Conservation (phyloP, 192 early-diverging fungal species). For the Gigaspora rosea region DNA sequence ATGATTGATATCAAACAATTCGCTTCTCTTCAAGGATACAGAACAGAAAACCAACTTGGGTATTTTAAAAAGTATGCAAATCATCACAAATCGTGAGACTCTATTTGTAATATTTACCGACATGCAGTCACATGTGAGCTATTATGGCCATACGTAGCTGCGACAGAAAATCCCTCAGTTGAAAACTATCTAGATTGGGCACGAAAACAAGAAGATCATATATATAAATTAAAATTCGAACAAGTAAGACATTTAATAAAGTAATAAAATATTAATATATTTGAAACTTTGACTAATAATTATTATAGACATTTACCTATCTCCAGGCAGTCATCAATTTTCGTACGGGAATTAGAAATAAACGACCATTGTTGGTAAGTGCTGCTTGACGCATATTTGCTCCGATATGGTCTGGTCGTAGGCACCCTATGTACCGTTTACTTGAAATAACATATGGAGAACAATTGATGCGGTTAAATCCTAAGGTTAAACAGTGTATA, state of each 20-base stretch:
- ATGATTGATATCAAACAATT: conserved; percentile 15
- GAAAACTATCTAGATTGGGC: conserved; percentile 2
- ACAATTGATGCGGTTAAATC: background rate
- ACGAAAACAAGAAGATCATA: background rate
- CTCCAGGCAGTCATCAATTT: background rate
- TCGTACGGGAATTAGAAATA: background rate
- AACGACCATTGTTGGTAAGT: background rate
- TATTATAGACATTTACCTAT: background rate
- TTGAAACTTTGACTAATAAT: background rate
- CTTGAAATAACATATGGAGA: conserved; percentile 17
- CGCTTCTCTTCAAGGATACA: background rate
- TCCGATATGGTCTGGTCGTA: background rate
- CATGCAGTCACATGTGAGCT: background rate
- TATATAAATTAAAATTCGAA: conserved; percentile 20
- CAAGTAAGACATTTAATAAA: background rate
- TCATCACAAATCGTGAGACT: conserved; percentile 18
- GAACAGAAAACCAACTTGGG: background rate
- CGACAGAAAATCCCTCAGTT: background rate
- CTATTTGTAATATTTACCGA: conserved; percentile 11
- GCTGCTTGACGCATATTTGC: conserved; percentile 1
- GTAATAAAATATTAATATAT: background rate
- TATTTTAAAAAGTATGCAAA: conserved; percentile 7
- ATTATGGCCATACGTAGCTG: conserved; percentile 8
- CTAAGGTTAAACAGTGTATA: background rate
- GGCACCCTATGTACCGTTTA: conserved; percentile 17